These are phyloP conservation scores for Oryza nivara DNA, from an alignment of 176 grass and related monocot genomes.

Conservation along the genomic window DNA sequence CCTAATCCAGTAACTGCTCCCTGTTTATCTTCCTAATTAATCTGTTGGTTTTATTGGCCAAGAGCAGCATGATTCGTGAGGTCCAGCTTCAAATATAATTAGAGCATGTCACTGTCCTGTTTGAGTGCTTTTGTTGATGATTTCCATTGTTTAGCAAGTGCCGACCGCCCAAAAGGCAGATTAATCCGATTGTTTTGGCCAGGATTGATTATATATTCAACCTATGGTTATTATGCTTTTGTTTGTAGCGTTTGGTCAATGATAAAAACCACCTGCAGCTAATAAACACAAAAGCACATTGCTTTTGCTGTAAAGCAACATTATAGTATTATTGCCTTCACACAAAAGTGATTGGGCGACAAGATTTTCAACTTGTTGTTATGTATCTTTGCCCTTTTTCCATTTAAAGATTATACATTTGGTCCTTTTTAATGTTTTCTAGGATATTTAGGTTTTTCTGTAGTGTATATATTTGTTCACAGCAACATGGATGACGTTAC, in stretches of 20 bases:
- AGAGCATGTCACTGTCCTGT: constrained; percentile 28
- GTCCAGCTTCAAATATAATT: background rate
- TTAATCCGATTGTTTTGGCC: constrained; percentile 6
- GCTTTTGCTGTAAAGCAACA: background rate
- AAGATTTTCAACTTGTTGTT: background rate
- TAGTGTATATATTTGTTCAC: background rate
- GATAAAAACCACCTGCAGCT: background rate
- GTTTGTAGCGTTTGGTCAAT: background rate
- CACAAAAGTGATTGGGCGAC: background rate
- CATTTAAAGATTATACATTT: background rate
- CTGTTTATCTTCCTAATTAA: background rate
- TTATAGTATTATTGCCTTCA: background rate
- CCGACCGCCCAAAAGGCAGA: background rate
- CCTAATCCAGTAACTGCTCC: background rate
- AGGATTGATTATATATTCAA: background rate
- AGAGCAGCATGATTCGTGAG: background rate
- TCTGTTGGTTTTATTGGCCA: background rate
- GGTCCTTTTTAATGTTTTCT: background rate
- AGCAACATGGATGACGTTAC: background rate
- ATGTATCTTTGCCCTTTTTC: background rate
- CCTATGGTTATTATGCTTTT: background rate
- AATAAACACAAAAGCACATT: background rate
- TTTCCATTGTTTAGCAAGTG: background rate
- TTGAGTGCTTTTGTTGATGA: constrained; percentile 3
- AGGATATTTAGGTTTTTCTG: background rate